Percentiles rank a stretch among this genome's conserved stretches.
Conservation (phyloP, 2,329 filamentous ascomycete genomes). For the Paecilomyces formosus region DNA sequence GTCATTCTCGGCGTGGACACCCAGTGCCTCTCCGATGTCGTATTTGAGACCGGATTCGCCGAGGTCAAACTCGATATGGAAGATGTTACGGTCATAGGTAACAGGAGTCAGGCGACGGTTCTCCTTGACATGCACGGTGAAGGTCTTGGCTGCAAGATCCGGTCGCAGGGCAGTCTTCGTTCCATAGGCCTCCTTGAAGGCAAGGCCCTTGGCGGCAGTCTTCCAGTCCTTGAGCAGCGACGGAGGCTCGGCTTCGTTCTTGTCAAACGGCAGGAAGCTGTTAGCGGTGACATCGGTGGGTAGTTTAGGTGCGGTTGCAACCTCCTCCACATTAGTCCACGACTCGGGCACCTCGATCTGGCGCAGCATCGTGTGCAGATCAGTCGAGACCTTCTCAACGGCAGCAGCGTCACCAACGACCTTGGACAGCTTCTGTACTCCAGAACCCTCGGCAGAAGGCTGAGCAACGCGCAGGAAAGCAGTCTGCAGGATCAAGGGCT, state of each 20-base stretch:
- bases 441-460: conserved; percentile 55
- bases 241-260: conserved; percentile 62
- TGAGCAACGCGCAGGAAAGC: conserved; percentile 75
- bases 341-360: conserved; percentile 66
- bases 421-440: conserved; percentile 58
- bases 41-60: conserved; percentile 87
- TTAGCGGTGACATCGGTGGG: conserved; percentile 62
- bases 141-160: conserved; percentile 78
- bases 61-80: conserved; percentile 98
- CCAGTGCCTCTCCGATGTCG: conserved; percentile 93
- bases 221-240: conserved; percentile 69
- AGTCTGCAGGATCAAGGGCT: conserved; percentile 66
- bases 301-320: conserved; percentile 36
- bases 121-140: conserved; percentile 84
- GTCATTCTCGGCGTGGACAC: conserved; percentile 94
- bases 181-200: conserved; percentile 90
- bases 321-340: conserved; percentile 65
- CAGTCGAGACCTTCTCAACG: conserved; percentile 52
- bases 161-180: conserved; percentile 69
- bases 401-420: conserved; percentile 54
- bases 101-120: conserved; percentile 84
- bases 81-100: conserved; percentile 96
- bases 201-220: conserved; percentile 74
- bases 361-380: conserved; percentile 62
- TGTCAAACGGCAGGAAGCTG: conserved; percentile 76